Evolutionary conservation across 139 green algal genomes (phyloP), one percentile per base, ranked within the genome.

Genomic region (Asterochloris erici): DNA sequence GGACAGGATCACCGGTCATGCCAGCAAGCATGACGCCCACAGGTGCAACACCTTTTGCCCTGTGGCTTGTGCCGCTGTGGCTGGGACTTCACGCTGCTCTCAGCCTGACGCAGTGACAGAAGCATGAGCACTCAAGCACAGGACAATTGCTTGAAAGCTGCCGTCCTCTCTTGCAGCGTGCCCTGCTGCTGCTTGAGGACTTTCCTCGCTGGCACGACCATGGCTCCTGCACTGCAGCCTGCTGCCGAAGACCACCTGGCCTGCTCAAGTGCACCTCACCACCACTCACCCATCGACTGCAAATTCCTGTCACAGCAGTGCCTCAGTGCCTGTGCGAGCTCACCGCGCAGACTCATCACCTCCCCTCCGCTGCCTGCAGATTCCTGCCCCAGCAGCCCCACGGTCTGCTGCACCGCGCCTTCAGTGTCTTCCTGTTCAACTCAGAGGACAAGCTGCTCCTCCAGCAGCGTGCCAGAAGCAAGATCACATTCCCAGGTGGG

Each of bases 401-500:
- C 11, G 94, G 95, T 14, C 38, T 89, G 61, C 90, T 98, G 73
- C 97, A 99, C 86, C 90, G 97, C 60, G 96, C 96, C 28, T 99
- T 99, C 86, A 94, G 85, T 68, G 95, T 99, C 10, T 99, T 99
- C 85, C 86, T 99, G 10, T 99, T 99, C 87, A 88, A 98, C 84
- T 83, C 81, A 0, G 73, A 95, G 21, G 91, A 95, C 76, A 79
- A 90, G 68, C 92, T 99, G 54, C 89, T 99, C 77, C 89, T 99
- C 77, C 96, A 99, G 90, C 92, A 97, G 90, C 88, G 94, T 0
- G 94, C 94, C 0, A 82, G 79, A 11, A 73, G 27, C 82, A 99
- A 99, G 84, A 96, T 99, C 70, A 99, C 97, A 0, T 99, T 99
- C 81, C 97, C 97, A 19, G 38, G 38, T 54, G 38, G 38, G 38